Conservation (phyloP, 495 filamentous ascomycete species). For the Hypoxylon fragiforme region DNA sequence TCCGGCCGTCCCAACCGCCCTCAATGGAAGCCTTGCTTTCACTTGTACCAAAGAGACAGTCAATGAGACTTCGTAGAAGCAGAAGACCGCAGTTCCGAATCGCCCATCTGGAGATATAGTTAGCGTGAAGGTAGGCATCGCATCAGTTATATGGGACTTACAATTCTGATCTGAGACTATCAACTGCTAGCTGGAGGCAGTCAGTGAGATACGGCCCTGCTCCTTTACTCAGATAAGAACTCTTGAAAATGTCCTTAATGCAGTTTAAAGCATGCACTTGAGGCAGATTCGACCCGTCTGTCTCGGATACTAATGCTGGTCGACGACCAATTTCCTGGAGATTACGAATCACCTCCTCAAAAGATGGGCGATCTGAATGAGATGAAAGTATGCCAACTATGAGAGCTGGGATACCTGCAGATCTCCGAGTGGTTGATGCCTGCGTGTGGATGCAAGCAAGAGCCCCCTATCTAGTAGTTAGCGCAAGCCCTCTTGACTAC, state of each 20-base stretch:
- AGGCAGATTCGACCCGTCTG: constrained; percentile 69
- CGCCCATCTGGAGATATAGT: constrained; percentile 67
- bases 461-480: constrained; percentile 51
- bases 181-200: constrained; percentile 73
- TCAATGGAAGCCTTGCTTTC: constrained; percentile 57
- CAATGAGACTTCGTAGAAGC: constrained; percentile 80
- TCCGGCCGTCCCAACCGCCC: constrained; percentile 54
- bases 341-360: constrained; percentile 53
- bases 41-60: constrained; percentile 69
- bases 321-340: constrained; percentile 59
- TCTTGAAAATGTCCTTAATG: constrained; percentile 83
- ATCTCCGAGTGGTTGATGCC: constrained; percentile 82
- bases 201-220: constrained; percentile 71
- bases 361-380: constrained; percentile 50
- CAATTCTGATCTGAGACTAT: constrained; percentile 66
- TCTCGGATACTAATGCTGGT: constrained; percentile 51
- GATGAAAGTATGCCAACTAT: constrained; percentile 75
- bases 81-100: constrained; percentile 92
- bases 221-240: constrained; percentile 64
- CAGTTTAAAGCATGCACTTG: constrained; percentile 96
- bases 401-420: constrained; percentile 86
- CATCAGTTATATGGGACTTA: constrained; percentile 45
- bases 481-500: no score
- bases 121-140: background rate
- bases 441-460: constrained; percentile 67